A percentile compares a stretch with the other conserved stretches of the same genome.
Evolutionary conservation across 768 basidiomycete genomes (phyloP).

Genomic region (Paxillus ammoniavirescens): DNA sequence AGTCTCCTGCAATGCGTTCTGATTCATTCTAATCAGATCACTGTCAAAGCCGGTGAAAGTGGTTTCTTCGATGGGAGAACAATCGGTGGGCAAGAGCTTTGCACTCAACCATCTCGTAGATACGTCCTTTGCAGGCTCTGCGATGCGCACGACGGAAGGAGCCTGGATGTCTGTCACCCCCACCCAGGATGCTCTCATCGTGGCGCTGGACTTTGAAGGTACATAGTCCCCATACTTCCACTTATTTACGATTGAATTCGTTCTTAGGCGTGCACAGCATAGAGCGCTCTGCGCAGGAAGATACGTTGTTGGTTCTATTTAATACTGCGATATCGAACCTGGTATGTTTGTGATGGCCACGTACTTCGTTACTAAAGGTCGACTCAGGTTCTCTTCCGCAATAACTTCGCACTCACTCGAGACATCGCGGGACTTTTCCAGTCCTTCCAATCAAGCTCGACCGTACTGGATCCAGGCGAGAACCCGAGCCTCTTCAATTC

Average conservation of each 20-base stretch:
- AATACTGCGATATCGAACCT: slow-evolving; percentile 66
- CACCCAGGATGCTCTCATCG: no score
- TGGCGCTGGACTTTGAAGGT: no score
- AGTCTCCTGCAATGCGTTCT: background rate
- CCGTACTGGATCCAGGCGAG: slow-evolving; percentile 49
- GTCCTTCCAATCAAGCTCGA: slow-evolving; percentile 51
- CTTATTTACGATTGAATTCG: no score
- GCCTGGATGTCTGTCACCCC: no score
- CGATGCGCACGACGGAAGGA: no score
- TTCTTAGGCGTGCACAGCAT: slow-evolving; percentile 56
- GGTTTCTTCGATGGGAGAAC: slow-evolving; percentile 40
- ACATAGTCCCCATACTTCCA: no score
- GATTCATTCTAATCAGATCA: background rate
- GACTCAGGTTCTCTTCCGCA: slow-evolving; percentile 53
- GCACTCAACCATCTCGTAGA: no score
- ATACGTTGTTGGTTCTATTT: slow-evolving; percentile 60
- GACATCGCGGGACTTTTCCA: slow-evolving; percentile 56
- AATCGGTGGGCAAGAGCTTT: no score
- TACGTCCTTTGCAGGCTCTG: no score
- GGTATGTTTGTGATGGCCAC: slow-evolving; percentile 28
- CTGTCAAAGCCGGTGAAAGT: slow-evolving; percentile 53
- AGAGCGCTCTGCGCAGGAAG: slow-evolving; percentile 62
- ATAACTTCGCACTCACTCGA: slow-evolving; percentile 56
- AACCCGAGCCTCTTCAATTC: slow-evolving; percentile 56
- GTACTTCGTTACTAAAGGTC: background rate